Base-by-base conservation (phyloP, 2,329 filamentous ascomycete genomes). In the Pseudogymnoascus sp. region DNA sequence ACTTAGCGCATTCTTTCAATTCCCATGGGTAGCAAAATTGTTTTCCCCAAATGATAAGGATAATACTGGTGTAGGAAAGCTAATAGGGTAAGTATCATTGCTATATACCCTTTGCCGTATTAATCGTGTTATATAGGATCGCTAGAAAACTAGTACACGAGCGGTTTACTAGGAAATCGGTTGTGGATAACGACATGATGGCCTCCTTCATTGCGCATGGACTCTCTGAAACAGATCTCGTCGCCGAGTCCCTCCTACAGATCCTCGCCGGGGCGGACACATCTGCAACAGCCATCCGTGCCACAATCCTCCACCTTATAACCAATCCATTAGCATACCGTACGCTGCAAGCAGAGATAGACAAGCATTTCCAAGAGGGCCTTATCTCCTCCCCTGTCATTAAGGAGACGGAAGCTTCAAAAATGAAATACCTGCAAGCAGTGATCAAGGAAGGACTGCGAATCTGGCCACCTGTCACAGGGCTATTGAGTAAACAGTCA, bases 181-280 rank as follows among this genome's bases (percentile, higher is more conserved):
- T 79, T 22, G 73, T 74, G 0, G 74, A 77, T 16, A 73, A 73
- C 5, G 82, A 84, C 66, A 84, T 84, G 81, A 74, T 84, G 6
- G 77, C 76, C 4, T 77, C 78, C 0, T 82, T 83, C 67, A 75
- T 82, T 61, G 73, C 74, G 9, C 76, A 79, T 64, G 76, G 76
- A 22, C 36, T 71, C 16, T 23, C 65, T 60, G 59, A 66, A 49
- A 62, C 23, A 39, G 66, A 68, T 58, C 49, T 23, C 12, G 41
- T 38, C n/a, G 61, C 65, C 59, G 64, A 70, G 22, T 60, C 55
- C 36, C 52, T 49, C 1, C 22, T 67, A 62, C 67, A 60, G 52
- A 77, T 77, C 41, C 74, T 83, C 4, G 83, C 82, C 4, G 84
- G 83, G 3, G 82, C 81, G 0, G 83, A 86, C 64, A 84, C 82